Base-by-base conservation (phyloP, 1,284 basidiomycete species). In the Phenoliferia sp. region DNA sequence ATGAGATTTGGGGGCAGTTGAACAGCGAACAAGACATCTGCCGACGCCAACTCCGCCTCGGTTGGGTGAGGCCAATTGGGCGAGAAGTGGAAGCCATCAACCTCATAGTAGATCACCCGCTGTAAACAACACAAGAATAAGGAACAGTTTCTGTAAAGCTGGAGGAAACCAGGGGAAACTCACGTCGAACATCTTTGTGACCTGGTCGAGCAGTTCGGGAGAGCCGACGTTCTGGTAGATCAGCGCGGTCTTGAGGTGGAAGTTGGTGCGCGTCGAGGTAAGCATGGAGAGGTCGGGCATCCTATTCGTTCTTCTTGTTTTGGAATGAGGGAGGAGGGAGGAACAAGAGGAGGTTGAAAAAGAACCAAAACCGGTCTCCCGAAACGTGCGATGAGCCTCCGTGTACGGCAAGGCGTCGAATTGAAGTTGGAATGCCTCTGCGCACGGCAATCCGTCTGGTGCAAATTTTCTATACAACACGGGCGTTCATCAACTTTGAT, bases 1-100 rank as follows among this genome's bases (percentile, higher is more conserved):
- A 54, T 55, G 28, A 71, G 58, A n/a, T 56, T 55, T 28, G 44
- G 29, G 22, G 70, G 70, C 5, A 69, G 26, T 12, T 33, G 29
- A 26, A 70, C 54, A 10, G 57, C 50, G 55, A 72, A 62, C 44
- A 72, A 39, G 52, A 64, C 70, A 32, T 72, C 68, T 6, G 59
- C 50, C 0, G 28, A 15, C 9, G 29, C 48, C 34, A 65, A 52
- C 28, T 66, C 64, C 3, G 68, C 59, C 3, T 29, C 39, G 1
- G 68, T 36, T 1, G 70, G 54, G 6, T 26, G 54, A n/a, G 54
- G 54, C 10, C n/a, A 17, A 16, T 22, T 15, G 28, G 5, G n/a
- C n/a, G 22, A 26, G 6, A 55, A 16, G 54, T 55, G 54, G 54
- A 55, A 55, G 1, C 54, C 54, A 31, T 55, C 54, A 31, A 55